Conservation (phyloP, 768 basidiomycete species). For the Podaxis sp. region DNA sequence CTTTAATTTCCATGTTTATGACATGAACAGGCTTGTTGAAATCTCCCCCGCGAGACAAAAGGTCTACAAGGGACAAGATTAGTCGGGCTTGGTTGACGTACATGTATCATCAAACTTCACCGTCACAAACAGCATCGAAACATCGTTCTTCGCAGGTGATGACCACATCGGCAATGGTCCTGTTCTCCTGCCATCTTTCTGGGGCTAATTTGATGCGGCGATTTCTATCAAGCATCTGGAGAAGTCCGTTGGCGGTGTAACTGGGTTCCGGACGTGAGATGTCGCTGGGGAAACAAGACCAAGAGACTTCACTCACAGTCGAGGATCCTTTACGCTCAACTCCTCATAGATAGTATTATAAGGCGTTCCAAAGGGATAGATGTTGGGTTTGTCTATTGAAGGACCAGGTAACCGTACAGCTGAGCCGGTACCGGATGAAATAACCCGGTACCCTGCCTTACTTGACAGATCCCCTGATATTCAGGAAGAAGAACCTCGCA, state of each 20-base stretch:
- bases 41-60: conserved; percentile 85
- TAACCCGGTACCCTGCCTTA: conserved; percentile 88
- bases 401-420: conserved; percentile 95
- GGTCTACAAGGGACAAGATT: conserved; percentile 47
- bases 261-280: conserved; percentile 37
- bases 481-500: conserved; percentile 14
- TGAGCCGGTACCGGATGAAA: conserved; percentile 95
- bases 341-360: conserved; percentile 96
- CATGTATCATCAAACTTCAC: conserved; percentile 43
- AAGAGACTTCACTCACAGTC: conserved; percentile 59
- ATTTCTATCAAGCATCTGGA: conserved; percentile 97
- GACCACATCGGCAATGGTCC: conserved; percentile 88
- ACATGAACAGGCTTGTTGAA: conserved; percentile 93
- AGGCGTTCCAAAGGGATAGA: conserved; percentile 95
- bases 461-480: conserved; percentile 39
- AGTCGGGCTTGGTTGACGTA: background rate
- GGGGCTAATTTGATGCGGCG: conserved; percentile 88
- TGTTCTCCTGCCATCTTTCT: conserved; percentile 95
- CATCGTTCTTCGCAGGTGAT: conserved; percentile 99
- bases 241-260: conserved; percentile 89
- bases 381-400: conserved; percentile 96
- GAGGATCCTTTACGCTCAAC: conserved; percentile 76
- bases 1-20: conserved; percentile 98
- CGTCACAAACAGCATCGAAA: conserved; percentile 98
- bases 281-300: background rate